phyloP scores from a whole-genome alignment of 352 stramenopile genomes.

The Pythium inflatum region DNA sequence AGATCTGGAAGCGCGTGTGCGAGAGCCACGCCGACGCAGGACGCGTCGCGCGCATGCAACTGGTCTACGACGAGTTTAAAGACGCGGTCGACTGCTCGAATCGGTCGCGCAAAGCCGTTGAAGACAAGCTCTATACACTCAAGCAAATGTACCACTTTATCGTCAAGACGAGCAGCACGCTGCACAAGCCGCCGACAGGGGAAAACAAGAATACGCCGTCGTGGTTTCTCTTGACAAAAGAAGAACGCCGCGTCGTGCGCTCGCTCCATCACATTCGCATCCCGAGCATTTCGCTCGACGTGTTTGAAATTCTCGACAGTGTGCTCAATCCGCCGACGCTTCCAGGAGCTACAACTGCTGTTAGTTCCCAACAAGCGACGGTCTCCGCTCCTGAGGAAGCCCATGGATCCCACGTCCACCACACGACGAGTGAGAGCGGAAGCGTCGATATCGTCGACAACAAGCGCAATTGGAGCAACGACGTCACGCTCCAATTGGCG shows the following conservation, averaged over 20 bases:
- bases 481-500: slow-evolving; percentile 63
- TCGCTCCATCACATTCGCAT: slow-evolving; percentile 59
- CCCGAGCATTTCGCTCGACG: slow-evolving; percentile 59
- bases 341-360: not conserved
- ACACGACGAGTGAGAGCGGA: not conserved
- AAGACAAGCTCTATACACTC: slow-evolving; percentile 70
- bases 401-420: too few relatives aligned
- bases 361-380: not conserved
- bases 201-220: slow-evolving; percentile 20
- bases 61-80: slow-evolving; percentile 59
- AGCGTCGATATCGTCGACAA: slow-evolving; percentile 37
- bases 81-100: slow-evolving; percentile 45
- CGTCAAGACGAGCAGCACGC: slow-evolving; percentile 54
- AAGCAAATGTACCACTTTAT: slow-evolving; percentile 83
- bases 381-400: too few relatives aligned
- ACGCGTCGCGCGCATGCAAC: slow-evolving; percentile 48
- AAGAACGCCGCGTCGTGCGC: slow-evolving; percentile 55
- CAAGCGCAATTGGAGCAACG: slow-evolving; percentile 63
- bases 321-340: slow-evolving; percentile 39
- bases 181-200: slow-evolving; percentile 29
- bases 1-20: slow-evolving; percentile 56
- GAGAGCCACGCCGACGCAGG: slow-evolving; percentile 41
- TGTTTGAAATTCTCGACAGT: slow-evolving; percentile 60
- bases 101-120: slow-evolving; percentile 61
- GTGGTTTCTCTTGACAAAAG: slow-evolving; percentile 65